Base-by-base conservation (phyloP, 2,329 filamentous ascomycete genomes). In the Nothophaeocryptopus gaeumannii region DNA sequence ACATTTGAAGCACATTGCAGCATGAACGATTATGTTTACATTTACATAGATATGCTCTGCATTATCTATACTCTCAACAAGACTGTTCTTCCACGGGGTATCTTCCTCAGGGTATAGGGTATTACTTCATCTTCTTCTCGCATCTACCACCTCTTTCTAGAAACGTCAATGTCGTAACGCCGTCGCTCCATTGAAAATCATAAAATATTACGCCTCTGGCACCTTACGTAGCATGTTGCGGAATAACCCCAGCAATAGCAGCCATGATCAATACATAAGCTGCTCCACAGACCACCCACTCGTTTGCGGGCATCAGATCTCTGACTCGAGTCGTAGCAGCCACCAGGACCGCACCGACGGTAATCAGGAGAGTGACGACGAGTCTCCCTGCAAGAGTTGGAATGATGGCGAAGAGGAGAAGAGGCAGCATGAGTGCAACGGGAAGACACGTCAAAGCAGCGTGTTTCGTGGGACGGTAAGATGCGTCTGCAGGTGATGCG, bases 351-450 rank as follows among this genome's bases (percentile, higher is more conserved):
- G 65, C 67, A 20, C 61, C 69, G 3, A 60, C 64, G 5, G 67
- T 67, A 41, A 73, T 70, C 45, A 72, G 51, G 26, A 61, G 56
- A 20, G 72, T 67, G 16, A 73, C 67, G 34, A 72, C 59, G 32
- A 75, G 53, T 20, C 73, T 60, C 20, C 70, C 72, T 1, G 70
- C 59, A 14, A 74, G 46, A 8, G 67, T 70, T 11, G 72, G 70
- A 12, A 74, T 68, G n/a, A 73, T 62, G 12, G 69, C 64, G 56
- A 72, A 74, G 11, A 69, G 65, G 39, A 74, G 59, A 12, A 75
- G 66, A 44, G 72, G 72, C 8, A 73, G 53, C 26, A 72, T 62
- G 26, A 72, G 62, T 5, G 67, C 60, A 38, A 74, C 53, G 7
- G 70, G 69, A 5, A 74, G 60, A 54, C 64, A 69, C 10, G 54